Evolutionary conservation across 768 basidiomycete species (phyloP), one percentile per base, ranked within the genome.

Genomic region (Postia placenta): DNA sequence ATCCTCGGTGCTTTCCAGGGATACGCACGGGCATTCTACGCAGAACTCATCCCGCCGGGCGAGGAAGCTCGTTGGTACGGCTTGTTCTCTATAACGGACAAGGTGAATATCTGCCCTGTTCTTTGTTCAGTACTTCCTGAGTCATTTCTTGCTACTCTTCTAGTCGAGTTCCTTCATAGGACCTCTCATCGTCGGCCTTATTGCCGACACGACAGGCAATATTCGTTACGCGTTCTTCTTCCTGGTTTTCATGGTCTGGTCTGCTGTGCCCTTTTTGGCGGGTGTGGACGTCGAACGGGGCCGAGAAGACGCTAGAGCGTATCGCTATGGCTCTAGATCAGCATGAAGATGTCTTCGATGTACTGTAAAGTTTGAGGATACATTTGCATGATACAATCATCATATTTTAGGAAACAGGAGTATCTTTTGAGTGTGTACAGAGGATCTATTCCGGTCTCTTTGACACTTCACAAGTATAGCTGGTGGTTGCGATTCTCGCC

Each of bases 121-220:
- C 6, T 20, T 4, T 24, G 30, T 36, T 36, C 6, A 46, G 20
- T 22, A 35, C 33, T 4, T 11, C 17, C 14, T 14, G 5, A 38
- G 26, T 49, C n/a, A n/a, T n/a, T n/a, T n/a, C n/a, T n/a, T n/a
- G 26, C 23, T 23, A 11, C 20, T 38, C 3, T 19, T 26, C 5
- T 62, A 96, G 85, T 92, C 92, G 5, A 86, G 85, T 52, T 92
- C 90, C 5, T 98, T 97, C 69, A 67, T 97, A 3, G 95, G 95
- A 0, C 95, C 95, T 2, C 71, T 93, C 5, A 68, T 92, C 23
- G 93, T 97, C 1, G 93, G 92, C 0, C 56, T 93, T 30, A 87
- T 97, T 35, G 83, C 93, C 0, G 92, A 95, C 61, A 64, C 73
- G 38, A 97, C 92, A 0, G 92, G 89, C 2, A 93, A 95, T 65